Percentiles rank a stretch among this genome's conserved stretches.
Evolutionary conservation across 495 filamentous ascomycete genomes (phyloP).

Genomic region (Ascodesmis nigricans): DNA sequence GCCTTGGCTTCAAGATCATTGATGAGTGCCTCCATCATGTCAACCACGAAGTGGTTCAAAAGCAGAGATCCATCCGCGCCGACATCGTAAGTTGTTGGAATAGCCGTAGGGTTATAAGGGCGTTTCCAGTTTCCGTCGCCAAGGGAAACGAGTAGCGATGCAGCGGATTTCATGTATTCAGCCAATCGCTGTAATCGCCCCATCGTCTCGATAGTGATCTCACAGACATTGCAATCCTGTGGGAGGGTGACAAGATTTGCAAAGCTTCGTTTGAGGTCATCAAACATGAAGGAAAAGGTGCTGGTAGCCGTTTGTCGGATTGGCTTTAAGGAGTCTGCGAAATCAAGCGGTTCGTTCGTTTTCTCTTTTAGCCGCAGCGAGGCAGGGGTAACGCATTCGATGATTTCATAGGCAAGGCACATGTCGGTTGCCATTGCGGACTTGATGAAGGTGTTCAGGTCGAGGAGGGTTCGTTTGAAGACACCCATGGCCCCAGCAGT

Average conservation of each 20-base stretch:
- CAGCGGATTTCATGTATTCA: slow-evolving; percentile 65
- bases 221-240: slow-evolving; percentile 52
- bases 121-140: slow-evolving; percentile 81
- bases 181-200: slow-evolving; percentile 67
- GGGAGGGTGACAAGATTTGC: slow-evolving; percentile 42
- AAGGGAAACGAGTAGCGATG: slow-evolving; percentile 71
- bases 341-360: slow-evolving; percentile 67
- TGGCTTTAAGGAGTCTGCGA: slow-evolving; percentile 69
- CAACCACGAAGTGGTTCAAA: slow-evolving; percentile 66
- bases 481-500: slow-evolving; percentile 54
- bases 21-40: slow-evolving; percentile 67
- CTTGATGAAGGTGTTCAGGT: slow-evolving; percentile 76
- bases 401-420: slow-evolving; percentile 87
- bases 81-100: slow-evolving; percentile 58
- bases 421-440: slow-evolving; percentile 76
- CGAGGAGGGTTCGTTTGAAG: slow-evolving; percentile 64
- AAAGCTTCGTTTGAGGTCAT: slow-evolving; percentile 58
- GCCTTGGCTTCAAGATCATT: slow-evolving; percentile 54
- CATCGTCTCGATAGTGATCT: slow-evolving; percentile 68
- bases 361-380: slow-evolving; percentile 57
- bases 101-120: slow-evolving; percentile 30
- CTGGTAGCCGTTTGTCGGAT: slow-evolving; percentile 78
- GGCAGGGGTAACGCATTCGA: slow-evolving; percentile 67
- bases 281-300: slow-evolving; percentile 62
- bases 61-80: slow-evolving; percentile 74